Evolutionary conservation across 1,284 basidiomycete genomes (phyloP).

Genomic region (Tremellales sp.): DNA sequence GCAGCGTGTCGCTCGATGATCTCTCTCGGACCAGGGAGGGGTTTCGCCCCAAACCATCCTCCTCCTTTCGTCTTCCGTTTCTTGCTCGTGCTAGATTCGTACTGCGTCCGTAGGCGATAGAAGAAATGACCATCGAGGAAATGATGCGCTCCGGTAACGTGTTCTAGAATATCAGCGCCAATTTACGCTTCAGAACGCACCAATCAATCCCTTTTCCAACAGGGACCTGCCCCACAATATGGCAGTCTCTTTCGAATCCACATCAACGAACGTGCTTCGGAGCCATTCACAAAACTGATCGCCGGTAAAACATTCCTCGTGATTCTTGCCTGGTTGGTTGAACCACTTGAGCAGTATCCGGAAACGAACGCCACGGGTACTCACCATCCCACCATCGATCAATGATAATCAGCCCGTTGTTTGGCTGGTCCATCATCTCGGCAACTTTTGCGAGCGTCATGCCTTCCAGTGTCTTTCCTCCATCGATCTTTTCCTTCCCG

Average conservation of each 20-base stretch:
- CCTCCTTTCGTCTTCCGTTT: conserved; percentile 28
- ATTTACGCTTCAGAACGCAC: conserved; percentile 15
- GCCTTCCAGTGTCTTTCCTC: conserved; percentile 33
- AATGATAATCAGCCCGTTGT: conserved; percentile 43
- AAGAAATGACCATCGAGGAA: conserved; percentile 87
- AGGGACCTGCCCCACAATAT: conserved; percentile 72
- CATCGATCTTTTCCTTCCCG: conserved; percentile 33
- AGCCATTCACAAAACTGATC: conserved; percentile 84
- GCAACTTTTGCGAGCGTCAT: conserved; percentile 39
- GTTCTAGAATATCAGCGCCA: conserved; percentile 49
- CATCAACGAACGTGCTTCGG: conserved; percentile 75
- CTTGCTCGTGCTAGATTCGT: conserved; percentile 42
- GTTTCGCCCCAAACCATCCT: conserved; percentile 33
- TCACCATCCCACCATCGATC: conserved; percentile 46
- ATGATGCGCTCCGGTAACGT: conserved; percentile 68
- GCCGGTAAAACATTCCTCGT: conserved; percentile 72
- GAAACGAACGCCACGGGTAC: conserved; percentile 2
- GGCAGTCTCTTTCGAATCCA: conserved; percentile 71
- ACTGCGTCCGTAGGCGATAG: conserved; percentile 75
- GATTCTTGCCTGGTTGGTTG: conserved; percentile 16
- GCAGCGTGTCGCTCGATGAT: conserved; percentile 21
- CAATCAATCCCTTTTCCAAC: conserved; percentile 72
- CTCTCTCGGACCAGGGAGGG: conserved; percentile 16
- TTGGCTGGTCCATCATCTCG: conserved; percentile 44
- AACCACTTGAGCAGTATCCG: not conserved